Percentiles rank a stretch among this genome's conserved stretches.
Evolutionary conservation across 129 eudicot genomes (phyloP).

Genomic region (Solidago caesia): DNA sequence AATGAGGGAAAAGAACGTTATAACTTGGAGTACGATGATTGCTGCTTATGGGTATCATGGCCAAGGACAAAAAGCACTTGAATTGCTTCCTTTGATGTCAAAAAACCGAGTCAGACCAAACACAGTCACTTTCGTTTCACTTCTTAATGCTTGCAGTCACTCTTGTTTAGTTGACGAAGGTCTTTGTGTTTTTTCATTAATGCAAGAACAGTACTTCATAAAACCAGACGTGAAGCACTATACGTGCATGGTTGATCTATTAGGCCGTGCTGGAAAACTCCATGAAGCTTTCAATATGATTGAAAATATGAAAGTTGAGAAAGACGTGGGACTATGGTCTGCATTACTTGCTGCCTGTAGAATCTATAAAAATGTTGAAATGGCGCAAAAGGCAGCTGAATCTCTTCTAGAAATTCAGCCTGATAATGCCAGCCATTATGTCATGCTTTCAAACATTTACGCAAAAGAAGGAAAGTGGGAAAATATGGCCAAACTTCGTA

Average conservation of each 20-base stretch:
- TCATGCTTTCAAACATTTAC: conserved; percentile 63
- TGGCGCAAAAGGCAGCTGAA: conserved; percentile 68
- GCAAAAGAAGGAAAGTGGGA: conserved; percentile 73
- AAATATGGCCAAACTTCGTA: conserved; percentile 59
- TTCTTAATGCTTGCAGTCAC: conserved; percentile 69
- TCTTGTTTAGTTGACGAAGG: conserved; percentile 67
- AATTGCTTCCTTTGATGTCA: conserved; percentile 49
- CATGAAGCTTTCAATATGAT: conserved; percentile 45
- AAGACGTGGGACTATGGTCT: conserved; percentile 61
- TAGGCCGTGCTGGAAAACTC: conserved; percentile 67
- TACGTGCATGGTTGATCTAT: conserved; percentile 69
- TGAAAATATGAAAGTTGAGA: conserved; percentile 51
- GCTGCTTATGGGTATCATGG: conserved; percentile 71
- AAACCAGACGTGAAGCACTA: conserved; percentile 64
- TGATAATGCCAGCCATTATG: conserved; percentile 55
- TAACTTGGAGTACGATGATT: conserved; percentile 74
- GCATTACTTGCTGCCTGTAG: conserved; percentile 66
- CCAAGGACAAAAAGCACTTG: conserved; percentile 57
- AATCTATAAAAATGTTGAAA: conserved; percentile 56
- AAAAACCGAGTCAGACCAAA: conserved; percentile 43
- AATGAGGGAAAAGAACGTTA: conserved; percentile 53
- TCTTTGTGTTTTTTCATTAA: conserved; percentile 43
- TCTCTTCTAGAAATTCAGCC: conserved; percentile 59
- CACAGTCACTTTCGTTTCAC: conserved; percentile 45
- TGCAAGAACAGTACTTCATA: conserved; percentile 49